Evolutionary conservation across 495 filamentous ascomycete species (phyloP), one percentile per base, ranked within the genome.

Genomic region (Tricharina praecox): DNA sequence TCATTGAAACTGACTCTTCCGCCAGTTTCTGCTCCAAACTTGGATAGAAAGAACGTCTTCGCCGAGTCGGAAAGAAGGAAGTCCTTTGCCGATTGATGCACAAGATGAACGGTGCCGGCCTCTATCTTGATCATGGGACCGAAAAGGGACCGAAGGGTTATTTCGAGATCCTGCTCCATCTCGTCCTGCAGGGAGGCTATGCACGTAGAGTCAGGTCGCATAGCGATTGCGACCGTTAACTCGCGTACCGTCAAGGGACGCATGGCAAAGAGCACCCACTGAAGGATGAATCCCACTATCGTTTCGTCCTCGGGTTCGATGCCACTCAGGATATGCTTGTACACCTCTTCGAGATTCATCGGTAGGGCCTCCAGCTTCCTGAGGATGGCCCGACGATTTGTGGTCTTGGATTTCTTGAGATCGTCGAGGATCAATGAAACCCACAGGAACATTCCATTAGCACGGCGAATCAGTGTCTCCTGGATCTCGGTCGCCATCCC

Each of bases 381-480:
- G 4, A 35, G 10, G 30, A 52, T 48, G 23, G 34, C 33, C 8
- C 23, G 26, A 28, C 23, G 35, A 11, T 23, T 48, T 1, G 50
- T 52, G 7, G 43, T 38, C 8, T 23, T 20, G 20, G 36, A 47
- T 10, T 30, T 49, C 15, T 41, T 30, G 8, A 52, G 23, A 3
- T 37, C 20, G 15, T 30, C 30, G 15, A 52, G 43, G 1, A 35
- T 44, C 20, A 52, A 43, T 3, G 45, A 52, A 53, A 49, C 50
- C 39, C 46, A 53, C 18, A 49, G 50, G 47, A 53, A 53, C 46
- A 50, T 53, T 32, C 47, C 51, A 15, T 23, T 37, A 0, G 51
- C 51, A 33, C 51, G 21, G 0, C 32, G 15, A 1, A 53, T 26
- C 37, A 53, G 51, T 7, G 39, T 15, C 10, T 45, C 28, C 19